These are phyloP conservation scores for Leucocoprinus gongylophorus DNA, from an alignment of 1,284 basidiomycete species.

Conservation along the genomic window DNA sequence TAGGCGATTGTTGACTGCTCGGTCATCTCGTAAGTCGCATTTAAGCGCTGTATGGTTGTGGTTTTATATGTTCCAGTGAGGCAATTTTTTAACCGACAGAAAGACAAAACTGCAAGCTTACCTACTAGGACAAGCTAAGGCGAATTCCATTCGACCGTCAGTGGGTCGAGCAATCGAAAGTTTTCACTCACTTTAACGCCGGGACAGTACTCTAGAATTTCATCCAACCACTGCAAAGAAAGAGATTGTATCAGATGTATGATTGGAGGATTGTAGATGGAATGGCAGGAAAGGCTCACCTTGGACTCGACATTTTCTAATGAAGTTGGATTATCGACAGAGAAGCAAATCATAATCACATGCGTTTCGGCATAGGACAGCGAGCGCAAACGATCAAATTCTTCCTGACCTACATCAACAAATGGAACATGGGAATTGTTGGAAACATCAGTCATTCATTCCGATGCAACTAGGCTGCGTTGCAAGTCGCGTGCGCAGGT, in stretches of 20 bases:
- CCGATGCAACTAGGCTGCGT: neutral
- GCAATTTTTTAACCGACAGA: neutral
- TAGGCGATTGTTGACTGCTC: conserved; percentile 57
- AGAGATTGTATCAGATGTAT: conserved; percentile 1
- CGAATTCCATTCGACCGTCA: neutral
- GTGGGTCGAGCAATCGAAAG: neutral
- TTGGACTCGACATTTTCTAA: conserved; percentile 92
- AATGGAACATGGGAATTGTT: conserved; percentile 5
- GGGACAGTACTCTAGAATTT: conserved; percentile 84
- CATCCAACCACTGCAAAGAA: conserved; percentile 71
- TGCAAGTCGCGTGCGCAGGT: neutral
- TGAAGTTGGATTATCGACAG: conserved; percentile 87
- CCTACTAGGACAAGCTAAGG: conserved; percentile 79
- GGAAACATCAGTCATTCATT: conserved; percentile 5
- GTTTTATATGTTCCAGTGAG: neutral
- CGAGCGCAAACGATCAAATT: conserved; percentile 88
- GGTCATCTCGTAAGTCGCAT: conserved; percentile 88
- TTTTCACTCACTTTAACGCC: conserved; percentile 75
- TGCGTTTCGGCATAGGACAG: conserved; percentile 94
- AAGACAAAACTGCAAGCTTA: conserved; percentile 31
- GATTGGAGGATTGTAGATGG: neutral
- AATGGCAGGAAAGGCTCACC: conserved; percentile 38
- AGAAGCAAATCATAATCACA: conserved; percentile 92
- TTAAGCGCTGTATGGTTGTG: conserved; percentile 67
- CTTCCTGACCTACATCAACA: conserved; percentile 77